A percentile compares a stretch with the other conserved stretches of the same genome.
phyloP scores from a whole-genome alignment of 371 early-diverging fungal species.

The Fennellomyces sp. region DNA sequence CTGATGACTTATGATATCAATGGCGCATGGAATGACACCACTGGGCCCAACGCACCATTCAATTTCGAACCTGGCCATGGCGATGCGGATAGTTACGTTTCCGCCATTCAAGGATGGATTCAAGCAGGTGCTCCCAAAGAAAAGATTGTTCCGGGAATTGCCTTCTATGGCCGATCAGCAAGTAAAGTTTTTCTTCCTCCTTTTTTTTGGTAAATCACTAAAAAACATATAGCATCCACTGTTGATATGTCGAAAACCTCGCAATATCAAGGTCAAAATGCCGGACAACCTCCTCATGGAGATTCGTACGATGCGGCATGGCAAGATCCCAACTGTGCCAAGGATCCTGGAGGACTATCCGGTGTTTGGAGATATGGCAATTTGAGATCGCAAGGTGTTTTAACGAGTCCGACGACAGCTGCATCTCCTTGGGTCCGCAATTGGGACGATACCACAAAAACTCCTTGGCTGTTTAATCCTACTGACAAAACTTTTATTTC shows the following conservation, averaged over 20 bases:
- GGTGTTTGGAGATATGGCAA: constrained; percentile 60
- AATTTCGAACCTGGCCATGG: constrained; percentile 24
- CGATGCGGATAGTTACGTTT: constrained; percentile 35
- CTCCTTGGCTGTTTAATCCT: constrained; percentile 66
- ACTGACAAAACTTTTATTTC: constrained; percentile 56
- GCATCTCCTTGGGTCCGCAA: constrained; percentile 55
- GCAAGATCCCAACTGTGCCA: constrained; percentile 14
- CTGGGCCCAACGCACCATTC: constrained; percentile 62
- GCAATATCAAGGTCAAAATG: constrained; percentile 32
- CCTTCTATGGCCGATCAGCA: constrained; percentile 69
- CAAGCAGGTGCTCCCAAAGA: constrained; percentile 56
- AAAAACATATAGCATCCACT: constrained; percentile 21
- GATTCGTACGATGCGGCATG: constrained; percentile 32
- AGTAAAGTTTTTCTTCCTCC: constrained; percentile 18
- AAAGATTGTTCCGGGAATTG: constrained; percentile 64
- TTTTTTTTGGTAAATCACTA: neutral
- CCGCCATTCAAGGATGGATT: constrained; percentile 57
- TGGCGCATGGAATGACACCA: constrained; percentile 54
- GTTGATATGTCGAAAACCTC: constrained; percentile 32
- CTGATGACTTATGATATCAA: constrained; percentile 63
- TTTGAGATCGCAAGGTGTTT: constrained; percentile 54
- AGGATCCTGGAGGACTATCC: constrained; percentile 26
- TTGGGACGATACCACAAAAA: constrained; percentile 49
- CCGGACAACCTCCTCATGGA: constrained; percentile 30
- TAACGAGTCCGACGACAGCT: constrained; percentile 44